These are phyloP conservation scores for Kwoniella europaea DNA, from an alignment of 768 basidiomycete genomes.

Conservation along the genomic window DNA sequence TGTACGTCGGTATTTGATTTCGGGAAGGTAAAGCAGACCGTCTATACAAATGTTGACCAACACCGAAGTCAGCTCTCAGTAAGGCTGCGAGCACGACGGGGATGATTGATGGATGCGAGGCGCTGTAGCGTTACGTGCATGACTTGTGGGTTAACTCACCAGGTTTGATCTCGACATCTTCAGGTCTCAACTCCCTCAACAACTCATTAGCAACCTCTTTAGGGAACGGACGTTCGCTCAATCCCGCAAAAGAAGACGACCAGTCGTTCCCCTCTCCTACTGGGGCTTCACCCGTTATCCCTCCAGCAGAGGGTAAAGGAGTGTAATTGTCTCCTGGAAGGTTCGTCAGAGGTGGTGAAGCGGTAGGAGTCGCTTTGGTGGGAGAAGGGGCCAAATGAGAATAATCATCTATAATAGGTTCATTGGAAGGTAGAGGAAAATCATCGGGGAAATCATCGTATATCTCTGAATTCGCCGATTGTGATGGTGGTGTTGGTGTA, in stretches of 20 bases:
- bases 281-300: constrained; percentile 22
- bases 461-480: not conserved
- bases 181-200: constrained; percentile 72
- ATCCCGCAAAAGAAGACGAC: constrained; percentile 83
- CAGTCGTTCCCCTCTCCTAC: constrained; percentile 63
- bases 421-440: constrained; percentile 20
- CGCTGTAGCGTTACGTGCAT: not conserved
- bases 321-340: constrained; percentile 24
- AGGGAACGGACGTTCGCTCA: constrained; percentile 76
- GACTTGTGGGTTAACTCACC: constrained; percentile 63
- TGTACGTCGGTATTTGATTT: constrained; percentile 92
- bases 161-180: constrained; percentile 91
- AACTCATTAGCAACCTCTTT: constrained; percentile 75
- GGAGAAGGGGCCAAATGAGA: constrained; percentile 21
- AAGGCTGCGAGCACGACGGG: too few relatives aligned
- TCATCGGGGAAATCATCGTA: constrained; percentile 27
- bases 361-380: constrained; percentile 4
- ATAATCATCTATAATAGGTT: constrained; percentile 40
- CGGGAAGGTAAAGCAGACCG: constrained; percentile 90
- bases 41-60: constrained; percentile 62
- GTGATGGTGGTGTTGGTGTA: constrained; percentile 1
- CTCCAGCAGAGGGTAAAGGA: constrained; percentile 16
- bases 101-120: too few relatives aligned
- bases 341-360: constrained; percentile 33
- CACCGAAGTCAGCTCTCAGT: too few relatives aligned